Conservation (phyloP, 1,284 basidiomycete species). For the Irpex rosettiformis region DNA sequence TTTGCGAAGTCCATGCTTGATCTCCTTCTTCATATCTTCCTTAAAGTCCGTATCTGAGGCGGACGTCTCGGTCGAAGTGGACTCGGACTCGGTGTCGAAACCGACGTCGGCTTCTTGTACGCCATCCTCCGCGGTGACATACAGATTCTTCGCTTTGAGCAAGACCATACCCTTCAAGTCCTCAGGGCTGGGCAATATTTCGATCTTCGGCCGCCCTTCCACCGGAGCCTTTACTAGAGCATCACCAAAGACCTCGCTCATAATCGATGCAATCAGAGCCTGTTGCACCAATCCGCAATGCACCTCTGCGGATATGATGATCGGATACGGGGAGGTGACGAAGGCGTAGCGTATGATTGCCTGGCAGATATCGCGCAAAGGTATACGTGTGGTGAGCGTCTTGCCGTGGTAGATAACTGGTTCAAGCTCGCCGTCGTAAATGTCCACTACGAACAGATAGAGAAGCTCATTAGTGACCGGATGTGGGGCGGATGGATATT, state of each 20-base stretch:
- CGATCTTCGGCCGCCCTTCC: conserved; percentile 45
- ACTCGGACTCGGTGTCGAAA: conserved; percentile 44
- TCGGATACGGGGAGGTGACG: conserved; percentile 87
- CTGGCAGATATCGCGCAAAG: conserved; percentile 80
- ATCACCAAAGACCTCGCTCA: conserved; percentile 79
- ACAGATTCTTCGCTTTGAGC: conserved; percentile 79
- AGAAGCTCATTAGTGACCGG: not conserved
- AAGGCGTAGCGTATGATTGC: conserved; percentile 95
- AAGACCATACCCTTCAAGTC: conserved; percentile 79
- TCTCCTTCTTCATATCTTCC: conserved; percentile 30
- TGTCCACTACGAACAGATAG: conserved; percentile 79
- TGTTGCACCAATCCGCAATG: conserved; percentile 87
- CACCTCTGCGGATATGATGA: conserved; percentile 94
- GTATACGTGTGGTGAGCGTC: conserved; percentile 86
- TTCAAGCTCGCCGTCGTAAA: conserved; percentile 86
- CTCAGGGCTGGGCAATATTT: conserved; percentile 82
- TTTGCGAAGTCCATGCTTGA: conserved; percentile 31
- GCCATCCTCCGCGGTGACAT: conserved; percentile 38
- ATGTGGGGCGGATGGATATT: not conserved
- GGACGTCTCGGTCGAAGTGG: conserved; percentile 39
- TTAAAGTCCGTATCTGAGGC: conserved; percentile 38
- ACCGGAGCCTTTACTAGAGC: conserved; percentile 65
- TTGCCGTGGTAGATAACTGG: conserved; percentile 90
- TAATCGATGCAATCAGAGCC: conserved; percentile 75
- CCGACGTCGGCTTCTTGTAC: conserved; percentile 34